Evolutionary conservation across 176 grass and related monocot genomes (phyloP), one percentile per base, ranked within the genome.

Genomic region (Alloteropsis semialata): DNA sequence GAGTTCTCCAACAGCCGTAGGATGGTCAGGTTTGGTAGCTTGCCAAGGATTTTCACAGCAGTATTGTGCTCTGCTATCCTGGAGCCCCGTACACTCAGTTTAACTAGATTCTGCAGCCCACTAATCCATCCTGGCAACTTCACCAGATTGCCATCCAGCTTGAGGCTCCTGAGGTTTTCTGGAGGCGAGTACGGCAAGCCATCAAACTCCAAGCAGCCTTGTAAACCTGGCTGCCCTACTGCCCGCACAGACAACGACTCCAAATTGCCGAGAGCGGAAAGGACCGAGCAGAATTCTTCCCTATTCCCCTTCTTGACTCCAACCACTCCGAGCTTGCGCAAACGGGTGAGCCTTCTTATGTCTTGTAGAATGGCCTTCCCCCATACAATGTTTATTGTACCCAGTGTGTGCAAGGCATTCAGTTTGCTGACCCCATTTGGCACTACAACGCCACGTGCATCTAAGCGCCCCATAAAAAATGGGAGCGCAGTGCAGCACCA

Each of bases 1-100:
- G 65, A 17, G 0, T 0, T 0, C 0, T 0, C 0, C 25, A 0
- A 0, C 39, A 85, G 49, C 1, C 25, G 49, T 3, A 85, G 22
- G 21, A 59, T 59, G 21, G 28, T 38, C 6, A 85, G 39, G 38
- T 69, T 78, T 21, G 63, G 75, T 16, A 85, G 65, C 2, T 14
- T 11, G 1, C 54, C 83, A 0, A 78, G 53, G 29, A 70, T 16
- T 8, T 29, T 1, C 3, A 75, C n/a, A 15, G 13, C 0, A 2
- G 2, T 25, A 36, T 4, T 10, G 3, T 0, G 0, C 36, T 57
- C 37, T 2, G 0, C 5, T 19, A 84, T 4, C 0, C 0, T 0
- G 15, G 61, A 76, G 0, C 0, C 0, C 1, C 0, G 0, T 6
- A 85, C 30, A 36, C 6, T 77, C 24, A 72, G 1, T 42, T 79